Evolutionary conservation across 1,139 yeast species (phyloP), one percentile per base, ranked within the genome.

Genomic region (Nakaseomyces kungkrabaensis): DNA sequence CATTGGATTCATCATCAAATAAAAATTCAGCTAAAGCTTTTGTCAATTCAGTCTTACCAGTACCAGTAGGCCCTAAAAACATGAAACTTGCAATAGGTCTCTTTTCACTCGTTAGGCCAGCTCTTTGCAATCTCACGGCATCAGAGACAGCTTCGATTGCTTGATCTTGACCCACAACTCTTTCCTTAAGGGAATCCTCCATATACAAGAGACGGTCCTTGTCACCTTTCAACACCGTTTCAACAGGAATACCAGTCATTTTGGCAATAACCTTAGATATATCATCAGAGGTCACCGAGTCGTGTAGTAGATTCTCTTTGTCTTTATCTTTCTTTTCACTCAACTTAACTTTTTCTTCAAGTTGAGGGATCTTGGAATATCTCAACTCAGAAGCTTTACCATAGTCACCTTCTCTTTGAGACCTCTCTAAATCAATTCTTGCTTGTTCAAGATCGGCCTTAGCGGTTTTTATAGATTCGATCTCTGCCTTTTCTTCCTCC

Each of bases 51-150:
- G 98, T 92, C 68, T 92, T 92, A 70, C 98, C 98, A 0, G 97
- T 90, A 70, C 98, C 98, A 0, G 97, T 90, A 41, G 97, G 97
- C 22, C 98, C 98, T 57, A 92, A 73, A 68, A 92, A 92, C 83
- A 92, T 83, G 67, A 92, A 92, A 50, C 95, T 85, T 1, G 97
- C 97, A 61, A 90, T 90, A 3, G 98, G 98, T 53, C 97, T 78
- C 67, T 85, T 85, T 54, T 88, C 96, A 65, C 87, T 85, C 4
- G 97, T 90, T 51, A 92, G 77, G 0, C 98, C 98, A 0, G 98
- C 98, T 60, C 98, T 78, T 67, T 92, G 97, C 54, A 92, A 74
- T 66, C 97, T 82, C 9, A 92, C 97, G 1, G 98, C 97, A 68
- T 90, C 96, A 0, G 96, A 76, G 47, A 92, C 84, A 0, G 96